Evolutionary conservation across 257 asterid genomes (phyloP).

Genomic region (Solanum sparsipilum): DNA sequence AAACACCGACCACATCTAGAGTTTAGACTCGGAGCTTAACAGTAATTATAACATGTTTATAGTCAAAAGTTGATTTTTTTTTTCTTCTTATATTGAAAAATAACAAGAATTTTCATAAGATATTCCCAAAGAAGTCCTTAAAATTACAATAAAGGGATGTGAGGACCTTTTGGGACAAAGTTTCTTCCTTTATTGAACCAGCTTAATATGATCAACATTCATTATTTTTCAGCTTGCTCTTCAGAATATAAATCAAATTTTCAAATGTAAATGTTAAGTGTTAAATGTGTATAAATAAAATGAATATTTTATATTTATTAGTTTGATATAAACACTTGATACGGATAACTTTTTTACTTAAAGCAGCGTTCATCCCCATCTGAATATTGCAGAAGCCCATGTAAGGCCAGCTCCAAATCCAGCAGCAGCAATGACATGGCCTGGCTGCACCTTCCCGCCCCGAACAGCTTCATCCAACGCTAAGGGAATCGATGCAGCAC

Average conservation of each 20-base stretch:
- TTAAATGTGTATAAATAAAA: not conserved
- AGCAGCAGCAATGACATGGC: constrained; percentile 76
- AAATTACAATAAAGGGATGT: not conserved
- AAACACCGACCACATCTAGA: not conserved
- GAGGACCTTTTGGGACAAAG: not conserved
- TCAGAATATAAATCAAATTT: not conserved
- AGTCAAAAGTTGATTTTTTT: not conserved
- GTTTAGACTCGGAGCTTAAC: too few relatives aligned
- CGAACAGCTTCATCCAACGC: constrained; percentile 88
- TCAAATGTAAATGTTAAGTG: not conserved
- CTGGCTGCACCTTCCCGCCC: constrained; percentile 64
- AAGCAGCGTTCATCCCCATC: constrained; percentile 55
- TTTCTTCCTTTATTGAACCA: not conserved
- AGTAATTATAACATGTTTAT: not conserved
- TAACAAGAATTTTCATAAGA: not conserved
- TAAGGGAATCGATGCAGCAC: constrained; percentile 89
- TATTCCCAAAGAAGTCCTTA: not conserved
- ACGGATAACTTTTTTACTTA: not conserved
- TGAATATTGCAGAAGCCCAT: constrained; percentile 79
- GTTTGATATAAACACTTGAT: not conserved
- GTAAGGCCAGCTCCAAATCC: constrained; percentile 98
- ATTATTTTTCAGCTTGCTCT: not conserved
- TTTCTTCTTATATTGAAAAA: not conserved
- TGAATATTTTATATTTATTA: not conserved
- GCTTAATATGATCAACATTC: not conserved